Conservation (phyloP, 1,284 basidiomycete genomes). For the Phylloporus sp. region DNA sequence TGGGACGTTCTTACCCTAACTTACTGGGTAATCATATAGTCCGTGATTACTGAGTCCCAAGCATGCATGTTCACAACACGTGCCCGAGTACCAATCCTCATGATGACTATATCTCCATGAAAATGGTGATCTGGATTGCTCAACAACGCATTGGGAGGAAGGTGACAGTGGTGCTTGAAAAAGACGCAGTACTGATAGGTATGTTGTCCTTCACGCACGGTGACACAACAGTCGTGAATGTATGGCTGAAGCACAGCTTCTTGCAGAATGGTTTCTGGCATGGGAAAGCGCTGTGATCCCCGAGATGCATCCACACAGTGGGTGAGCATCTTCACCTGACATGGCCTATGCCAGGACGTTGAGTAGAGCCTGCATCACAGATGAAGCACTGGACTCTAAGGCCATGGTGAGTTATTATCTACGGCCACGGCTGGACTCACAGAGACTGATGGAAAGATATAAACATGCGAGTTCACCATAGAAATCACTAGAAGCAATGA, state of each 20-base stretch:
- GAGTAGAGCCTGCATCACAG: slow-evolving; percentile 10
- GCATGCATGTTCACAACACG: neutral
- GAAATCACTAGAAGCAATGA: too few species aligned
- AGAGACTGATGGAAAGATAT: slow-evolving; percentile 1
- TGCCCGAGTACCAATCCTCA: neutral
- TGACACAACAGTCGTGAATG: neutral
- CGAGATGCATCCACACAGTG: neutral
- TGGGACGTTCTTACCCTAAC: too few species aligned
- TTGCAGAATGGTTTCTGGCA: slow-evolving; percentile 1
- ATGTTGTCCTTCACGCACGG: neutral
- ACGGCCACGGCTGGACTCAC: neutral
- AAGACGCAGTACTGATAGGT: neutral
- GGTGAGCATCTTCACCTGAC: slow-evolving; percentile 3
- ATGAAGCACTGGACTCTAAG: slow-evolving; percentile 5
- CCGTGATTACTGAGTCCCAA: neutral
- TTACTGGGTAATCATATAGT: neutral
- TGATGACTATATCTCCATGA: neutral
- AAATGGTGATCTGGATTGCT: neutral
- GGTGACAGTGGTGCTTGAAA: neutral
- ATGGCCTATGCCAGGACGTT: neutral
- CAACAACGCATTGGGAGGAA: neutral
- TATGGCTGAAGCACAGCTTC: neutral
- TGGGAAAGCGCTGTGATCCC: neutral
- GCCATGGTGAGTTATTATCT: neutral
- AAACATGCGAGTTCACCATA: neutral